These are phyloP conservation scores for Mimosa pudica DNA, from an alignment of 306 rosid species.

Conservation along the genomic window DNA sequence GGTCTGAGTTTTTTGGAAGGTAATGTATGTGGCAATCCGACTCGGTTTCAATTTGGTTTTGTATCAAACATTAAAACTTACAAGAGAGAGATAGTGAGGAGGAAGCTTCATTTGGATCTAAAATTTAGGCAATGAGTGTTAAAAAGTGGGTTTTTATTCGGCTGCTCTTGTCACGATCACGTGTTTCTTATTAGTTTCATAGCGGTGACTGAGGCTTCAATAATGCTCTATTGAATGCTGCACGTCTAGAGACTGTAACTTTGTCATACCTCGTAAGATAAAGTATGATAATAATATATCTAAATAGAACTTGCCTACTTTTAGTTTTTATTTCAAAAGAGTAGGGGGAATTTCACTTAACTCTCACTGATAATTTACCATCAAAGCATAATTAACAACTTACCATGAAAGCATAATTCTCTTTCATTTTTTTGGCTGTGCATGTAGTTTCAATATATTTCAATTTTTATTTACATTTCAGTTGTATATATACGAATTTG, in stretches of 20 bases:
- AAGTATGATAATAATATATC: not conserved
- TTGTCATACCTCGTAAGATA: not conserved
- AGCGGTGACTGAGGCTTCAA: not conserved
- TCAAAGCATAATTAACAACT: too few relatives aligned
- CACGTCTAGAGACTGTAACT: not conserved
- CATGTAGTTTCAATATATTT: too few relatives aligned
- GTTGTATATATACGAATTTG: too few relatives aligned
- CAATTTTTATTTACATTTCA: too few relatives aligned
- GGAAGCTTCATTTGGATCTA: not conserved
- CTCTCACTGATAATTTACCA: too few relatives aligned
- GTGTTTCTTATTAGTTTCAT: not conserved
- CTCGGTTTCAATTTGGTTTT: not conserved
- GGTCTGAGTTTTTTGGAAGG: not conserved
- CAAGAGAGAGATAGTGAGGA: not conserved
- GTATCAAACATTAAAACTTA: not conserved
- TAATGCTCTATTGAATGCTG: not conserved
- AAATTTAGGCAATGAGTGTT: not conserved
- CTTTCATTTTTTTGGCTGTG: too few relatives aligned
- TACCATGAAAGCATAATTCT: too few relatives aligned
- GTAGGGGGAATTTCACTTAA: too few relatives aligned
- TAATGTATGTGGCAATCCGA: not conserved
- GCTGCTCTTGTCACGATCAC: conserved; percentile 42
- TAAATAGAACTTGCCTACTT: too few relatives aligned
- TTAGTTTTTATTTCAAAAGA: too few relatives aligned
- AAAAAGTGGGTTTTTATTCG: conserved; percentile 12